Evolutionary conservation across 495 filamentous ascomycete genomes (phyloP).

Genomic region (Penicillium malachiteum): DNA sequence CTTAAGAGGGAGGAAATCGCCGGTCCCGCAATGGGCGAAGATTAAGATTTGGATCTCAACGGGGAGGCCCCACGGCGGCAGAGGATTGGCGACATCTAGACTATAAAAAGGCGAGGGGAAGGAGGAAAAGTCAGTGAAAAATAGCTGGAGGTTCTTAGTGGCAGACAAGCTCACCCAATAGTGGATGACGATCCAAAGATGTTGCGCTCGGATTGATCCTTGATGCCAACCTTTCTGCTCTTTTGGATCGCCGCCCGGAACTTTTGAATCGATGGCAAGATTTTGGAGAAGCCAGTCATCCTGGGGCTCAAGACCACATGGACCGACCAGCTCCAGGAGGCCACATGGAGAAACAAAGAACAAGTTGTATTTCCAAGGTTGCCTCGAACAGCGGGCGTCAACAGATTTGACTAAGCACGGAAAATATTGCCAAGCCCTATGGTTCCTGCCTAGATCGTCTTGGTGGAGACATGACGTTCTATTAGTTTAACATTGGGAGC

Average conservation of each 20-base stretch:
- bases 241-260: conserved; percentile 36
- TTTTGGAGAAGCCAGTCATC: conserved; percentile 40
- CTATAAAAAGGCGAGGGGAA: conserved; percentile 1
- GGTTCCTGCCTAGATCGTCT: too few species aligned
- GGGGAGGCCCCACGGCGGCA: conserved; percentile 40
- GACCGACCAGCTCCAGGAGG: conserved; percentile 29
- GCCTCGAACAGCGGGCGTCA: not conserved
- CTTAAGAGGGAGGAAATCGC: conserved; percentile 37
- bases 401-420: conserved; percentile 21
- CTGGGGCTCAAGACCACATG: conserved; percentile 29
- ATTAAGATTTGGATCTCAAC: conserved; percentile 48
- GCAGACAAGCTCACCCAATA: conserved; percentile 14
- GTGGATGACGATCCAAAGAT: conserved; percentile 20
- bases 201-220: conserved; percentile 21
- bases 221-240: conserved; percentile 29
- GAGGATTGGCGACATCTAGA: conserved; percentile 19
- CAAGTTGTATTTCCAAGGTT: not conserved
- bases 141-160: not conserved
- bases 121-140: not conserved
- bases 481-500: too few species aligned
- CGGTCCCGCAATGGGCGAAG: conserved; percentile 42
- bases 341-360: conserved; percentile 1
- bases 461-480: too few species aligned
- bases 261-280: conserved; percentile 34
- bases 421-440: not conserved